A percentile compares a stretch with the other conserved stretches of the same genome.
Conservation (phyloP, 2,329 filamentous ascomycete species). For the Zalaria obscura region DNA sequence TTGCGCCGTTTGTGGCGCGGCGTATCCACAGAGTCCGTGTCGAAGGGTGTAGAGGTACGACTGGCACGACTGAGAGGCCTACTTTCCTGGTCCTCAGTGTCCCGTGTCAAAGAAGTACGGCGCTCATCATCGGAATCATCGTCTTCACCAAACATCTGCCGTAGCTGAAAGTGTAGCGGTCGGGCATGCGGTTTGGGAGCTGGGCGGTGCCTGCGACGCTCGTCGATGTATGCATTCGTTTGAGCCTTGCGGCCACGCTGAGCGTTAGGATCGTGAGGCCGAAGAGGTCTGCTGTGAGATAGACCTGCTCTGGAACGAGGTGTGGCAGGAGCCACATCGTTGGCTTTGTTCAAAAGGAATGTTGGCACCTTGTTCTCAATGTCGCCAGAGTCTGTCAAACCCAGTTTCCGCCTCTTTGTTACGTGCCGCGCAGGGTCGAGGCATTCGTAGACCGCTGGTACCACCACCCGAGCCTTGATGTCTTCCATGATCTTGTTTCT, state of each 20-base stretch:
- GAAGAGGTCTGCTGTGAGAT: slow-evolving; percentile 25
- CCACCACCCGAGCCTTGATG: slow-evolving; percentile 75
- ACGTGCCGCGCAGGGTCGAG: slow-evolving; percentile 70
- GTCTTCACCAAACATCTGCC: slow-evolving; percentile 59
- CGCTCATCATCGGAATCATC: slow-evolving; percentile 69
- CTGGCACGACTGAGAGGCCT: slow-evolving; percentile 60
- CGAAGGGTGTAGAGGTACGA: slow-evolving; percentile 37
- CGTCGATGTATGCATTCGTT: slow-evolving; percentile 37
- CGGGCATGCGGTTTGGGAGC: slow-evolving; percentile 50
- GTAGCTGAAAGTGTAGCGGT: slow-evolving; percentile 67
- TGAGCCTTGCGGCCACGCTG: slow-evolving; percentile 22
- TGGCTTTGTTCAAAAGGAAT: slow-evolving; percentile 30
- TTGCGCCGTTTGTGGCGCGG: slow-evolving; percentile 29
- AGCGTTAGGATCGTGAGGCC: slow-evolving; percentile 28
- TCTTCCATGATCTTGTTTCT: slow-evolving; percentile 78
- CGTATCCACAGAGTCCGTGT: slow-evolving; percentile 31
- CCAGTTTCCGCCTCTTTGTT: slow-evolving; percentile 65
- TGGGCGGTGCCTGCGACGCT: slow-evolving; percentile 42
- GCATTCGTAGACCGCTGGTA: slow-evolving; percentile 64
- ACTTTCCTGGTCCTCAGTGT: slow-evolving; percentile 78
- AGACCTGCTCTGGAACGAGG: slow-evolving; percentile 36
- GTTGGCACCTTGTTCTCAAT: slow-evolving; percentile 41
- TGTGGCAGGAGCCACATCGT: slow-evolving; percentile 51
- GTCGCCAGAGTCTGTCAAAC: slow-evolving; percentile 51
- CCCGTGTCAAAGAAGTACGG: slow-evolving; percentile 49